Percentiles rank a stretch among this genome's conserved stretches.
These are phyloP conservation scores for Glebionis coronaria DNA, from an alignment of 129 eudicot genomes.

Conservation along the genomic window DNA sequence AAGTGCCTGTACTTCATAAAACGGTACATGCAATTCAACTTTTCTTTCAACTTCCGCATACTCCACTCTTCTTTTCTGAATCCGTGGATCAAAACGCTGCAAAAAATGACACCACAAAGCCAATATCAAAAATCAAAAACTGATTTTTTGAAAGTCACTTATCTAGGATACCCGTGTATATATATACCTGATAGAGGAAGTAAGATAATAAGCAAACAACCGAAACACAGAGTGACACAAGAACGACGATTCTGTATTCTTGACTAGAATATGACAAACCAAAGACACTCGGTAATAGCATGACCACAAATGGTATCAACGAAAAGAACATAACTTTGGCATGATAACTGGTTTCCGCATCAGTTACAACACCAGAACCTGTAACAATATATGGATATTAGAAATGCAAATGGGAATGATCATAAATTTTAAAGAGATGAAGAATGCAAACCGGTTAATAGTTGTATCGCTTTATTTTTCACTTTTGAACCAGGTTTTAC, in stretches of 20 bases:
- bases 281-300: conserved; percentile 51
- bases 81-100: conserved; percentile 26
- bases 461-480: conserved; percentile 15
- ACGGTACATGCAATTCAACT: conserved; percentile 32
- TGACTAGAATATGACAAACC: conserved; percentile 32
- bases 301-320: conserved; percentile 51
- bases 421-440: background rate
- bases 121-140: background rate
- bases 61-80: conserved; percentile 29
- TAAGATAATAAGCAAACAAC: conserved; percentile 42
- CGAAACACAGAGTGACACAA: conserved; percentile 43
- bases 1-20: conserved; percentile 35
- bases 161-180: background rate
- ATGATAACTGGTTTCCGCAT: conserved; percentile 54
- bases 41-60: conserved; percentile 36
- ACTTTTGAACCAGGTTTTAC: conserved; percentile 26
- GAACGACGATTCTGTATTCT: conserved; percentile 31
- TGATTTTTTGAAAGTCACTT: background rate
- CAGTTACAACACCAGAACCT: conserved; percentile 67
- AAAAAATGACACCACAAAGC: background rate
- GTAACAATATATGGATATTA: conserved; percentile 13
- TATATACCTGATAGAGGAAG: conserved; percentile 65
- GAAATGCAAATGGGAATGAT: background rate
- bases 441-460: conserved; percentile 38
- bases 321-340: conserved; percentile 75